A percentile compares a stretch with the other conserved stretches of the same genome.
Evolutionary conservation across 108 stramenopile species (phyloP).

Genomic region (Aurantiochytrium sp.): DNA sequence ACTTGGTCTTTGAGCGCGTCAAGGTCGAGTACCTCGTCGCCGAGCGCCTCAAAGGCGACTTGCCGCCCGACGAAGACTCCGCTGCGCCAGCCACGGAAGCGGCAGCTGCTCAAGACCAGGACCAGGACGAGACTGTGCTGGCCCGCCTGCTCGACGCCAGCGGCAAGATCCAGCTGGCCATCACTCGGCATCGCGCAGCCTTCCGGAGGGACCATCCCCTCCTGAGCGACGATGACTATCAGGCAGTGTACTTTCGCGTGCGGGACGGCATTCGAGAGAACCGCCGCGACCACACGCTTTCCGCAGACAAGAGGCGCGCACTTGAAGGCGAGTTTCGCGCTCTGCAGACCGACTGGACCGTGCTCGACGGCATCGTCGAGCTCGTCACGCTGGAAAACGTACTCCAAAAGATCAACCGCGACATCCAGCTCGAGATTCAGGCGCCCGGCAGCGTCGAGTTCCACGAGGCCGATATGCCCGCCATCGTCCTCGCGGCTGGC

Average conservation of each 20-base stretch:
- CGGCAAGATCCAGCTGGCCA: constrained; percentile 12
- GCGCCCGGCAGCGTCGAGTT: neutral
- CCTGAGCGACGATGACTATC: neutral
- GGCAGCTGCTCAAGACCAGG: neutral
- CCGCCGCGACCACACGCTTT: too few relatives aligned
- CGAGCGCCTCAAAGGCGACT: neutral
- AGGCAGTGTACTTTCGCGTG: neutral
- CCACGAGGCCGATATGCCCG: neutral
- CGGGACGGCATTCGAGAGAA: neutral
- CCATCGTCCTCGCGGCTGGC: neutral
- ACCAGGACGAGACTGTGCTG: neutral
- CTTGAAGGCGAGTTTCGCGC: neutral
- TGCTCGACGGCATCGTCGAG: neutral
- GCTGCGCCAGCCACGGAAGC: neutral
- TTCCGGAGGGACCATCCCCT: neutral
- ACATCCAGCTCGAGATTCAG: neutral
- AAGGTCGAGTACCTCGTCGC: constrained; percentile 24
- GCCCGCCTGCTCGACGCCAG: neutral
- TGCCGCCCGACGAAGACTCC: neutral
- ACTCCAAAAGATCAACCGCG: neutral
- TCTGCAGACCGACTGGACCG: neutral
- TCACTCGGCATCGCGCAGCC: neutral
- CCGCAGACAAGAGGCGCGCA: neutral
- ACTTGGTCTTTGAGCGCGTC: neutral
- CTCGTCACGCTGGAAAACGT: neutral